Evolutionary conservation across 177 flowering plant genomes (phyloP).

Genomic region (Vitis hybrid): DNA sequence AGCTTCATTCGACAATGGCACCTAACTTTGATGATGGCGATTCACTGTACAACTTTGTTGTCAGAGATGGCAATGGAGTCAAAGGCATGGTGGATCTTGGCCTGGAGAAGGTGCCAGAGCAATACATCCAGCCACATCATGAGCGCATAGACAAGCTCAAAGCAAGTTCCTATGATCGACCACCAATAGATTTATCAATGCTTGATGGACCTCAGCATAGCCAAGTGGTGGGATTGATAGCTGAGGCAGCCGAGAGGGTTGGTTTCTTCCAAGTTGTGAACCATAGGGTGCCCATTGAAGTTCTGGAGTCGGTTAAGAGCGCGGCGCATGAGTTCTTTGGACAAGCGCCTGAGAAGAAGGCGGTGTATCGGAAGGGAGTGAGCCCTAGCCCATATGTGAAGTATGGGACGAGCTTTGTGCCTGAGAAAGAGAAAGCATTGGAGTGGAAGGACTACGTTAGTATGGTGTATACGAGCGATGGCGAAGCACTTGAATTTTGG

Average conservation of each 20-base stretch:
- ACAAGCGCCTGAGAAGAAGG: slow-evolving; percentile 31
- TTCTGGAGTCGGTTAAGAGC: slow-evolving; percentile 32
- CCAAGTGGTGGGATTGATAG: slow-evolving; percentile 20
- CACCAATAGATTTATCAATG: slow-evolving; percentile 33
- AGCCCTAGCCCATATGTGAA: slow-evolving; percentile 35
- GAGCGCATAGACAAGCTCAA: slow-evolving; percentile 25
- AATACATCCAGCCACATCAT: slow-evolving; percentile 30
- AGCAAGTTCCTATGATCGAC: not conserved
- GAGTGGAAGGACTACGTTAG: slow-evolving; percentile 49
- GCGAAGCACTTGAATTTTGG: slow-evolving; percentile 39
- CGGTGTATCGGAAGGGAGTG: slow-evolving; percentile 25
- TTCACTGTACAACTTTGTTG: slow-evolving; percentile 32
- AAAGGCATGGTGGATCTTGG: slow-evolving; percentile 37
- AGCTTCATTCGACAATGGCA: slow-evolving; percentile 10
- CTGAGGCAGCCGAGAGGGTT: slow-evolving; percentile 31
- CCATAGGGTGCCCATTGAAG: slow-evolving; percentile 36
- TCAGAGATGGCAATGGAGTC: slow-evolving; percentile 33
- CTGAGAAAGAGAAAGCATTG: slow-evolving; percentile 45
- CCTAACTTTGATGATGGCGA: slow-evolving; percentile 6
- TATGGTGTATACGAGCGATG: slow-evolving; percentile 35
- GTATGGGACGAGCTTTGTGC: slow-evolving; percentile 45
- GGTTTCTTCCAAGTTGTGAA: slow-evolving; percentile 52
- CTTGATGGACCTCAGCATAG: slow-evolving; percentile 35
- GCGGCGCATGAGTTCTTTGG: slow-evolving; percentile 28
- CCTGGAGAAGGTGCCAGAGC: slow-evolving; percentile 20